These are phyloP conservation scores for Thecaphora thlaspeos DNA, from an alignment of 1,284 basidiomycete species.

Conservation along the genomic window DNA sequence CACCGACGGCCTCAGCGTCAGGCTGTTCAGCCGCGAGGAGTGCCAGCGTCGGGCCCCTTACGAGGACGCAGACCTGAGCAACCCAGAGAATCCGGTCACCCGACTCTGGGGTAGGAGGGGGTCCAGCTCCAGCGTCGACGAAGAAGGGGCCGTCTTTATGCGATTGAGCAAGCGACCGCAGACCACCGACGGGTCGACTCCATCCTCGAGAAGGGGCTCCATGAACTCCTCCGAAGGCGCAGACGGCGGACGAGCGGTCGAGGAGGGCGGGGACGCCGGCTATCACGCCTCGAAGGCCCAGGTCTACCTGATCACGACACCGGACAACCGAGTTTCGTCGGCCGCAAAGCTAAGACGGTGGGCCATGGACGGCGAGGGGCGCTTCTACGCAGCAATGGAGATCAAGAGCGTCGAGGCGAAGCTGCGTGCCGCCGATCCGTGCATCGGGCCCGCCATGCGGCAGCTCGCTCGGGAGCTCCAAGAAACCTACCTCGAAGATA, in stretches of 20 bases:
- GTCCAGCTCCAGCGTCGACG: slow-evolving; percentile 21
- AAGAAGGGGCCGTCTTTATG: slow-evolving; percentile 18
- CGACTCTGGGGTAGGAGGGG: slow-evolving; percentile 26
- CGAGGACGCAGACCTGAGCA: slow-evolving; percentile 24
- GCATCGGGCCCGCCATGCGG: slow-evolving; percentile 11
- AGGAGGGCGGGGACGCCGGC: slow-evolving; percentile 12
- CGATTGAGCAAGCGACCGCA: slow-evolving; percentile 12
- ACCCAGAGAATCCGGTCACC: slow-evolving; percentile 29
- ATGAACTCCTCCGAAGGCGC: background rate
- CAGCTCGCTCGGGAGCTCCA: slow-evolving; percentile 31
- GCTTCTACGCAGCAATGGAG: slow-evolving; percentile 57
- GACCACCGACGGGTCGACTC: slow-evolving; percentile 11
- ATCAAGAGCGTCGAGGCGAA: slow-evolving; percentile 55
- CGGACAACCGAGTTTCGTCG: slow-evolving; percentile 55
- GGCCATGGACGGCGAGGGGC: slow-evolving; percentile 53
- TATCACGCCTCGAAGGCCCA: slow-evolving; percentile 2
- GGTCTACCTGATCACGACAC: slow-evolving; percentile 54
- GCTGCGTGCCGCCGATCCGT: slow-evolving; percentile 41
- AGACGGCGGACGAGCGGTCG: background rate
- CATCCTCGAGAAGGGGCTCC: background rate
- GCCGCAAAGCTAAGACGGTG: slow-evolving; percentile 53
- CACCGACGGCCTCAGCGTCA: slow-evolving; percentile 52
- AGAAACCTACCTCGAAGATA: slow-evolving; percentile 50
- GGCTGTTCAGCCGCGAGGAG: slow-evolving; percentile 39
- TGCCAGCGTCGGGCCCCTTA: slow-evolving; percentile 11